These are phyloP conservation scores for Microdochium paspali DNA, from an alignment of 2,329 filamentous ascomycete genomes.

Conservation along the genomic window DNA sequence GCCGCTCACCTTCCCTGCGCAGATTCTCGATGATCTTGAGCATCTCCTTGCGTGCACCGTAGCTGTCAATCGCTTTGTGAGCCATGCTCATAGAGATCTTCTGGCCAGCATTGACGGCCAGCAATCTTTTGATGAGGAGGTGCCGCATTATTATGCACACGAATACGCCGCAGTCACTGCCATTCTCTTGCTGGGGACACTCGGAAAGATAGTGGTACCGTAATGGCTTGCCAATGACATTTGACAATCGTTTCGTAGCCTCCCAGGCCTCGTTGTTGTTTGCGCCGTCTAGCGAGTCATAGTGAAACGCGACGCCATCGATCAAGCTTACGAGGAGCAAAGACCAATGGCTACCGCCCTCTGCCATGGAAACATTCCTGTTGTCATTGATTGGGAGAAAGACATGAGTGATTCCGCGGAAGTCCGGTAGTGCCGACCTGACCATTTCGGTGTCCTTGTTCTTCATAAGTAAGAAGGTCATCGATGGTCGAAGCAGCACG, in stretches of 20 bases:
- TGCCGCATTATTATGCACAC: conserved; percentile 94
- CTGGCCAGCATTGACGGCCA: conserved; percentile 69
- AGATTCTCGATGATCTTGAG: conserved; percentile 78
- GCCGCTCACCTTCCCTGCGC: conserved; percentile 76
- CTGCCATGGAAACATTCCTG: conserved; percentile 63
- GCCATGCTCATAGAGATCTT: conserved; percentile 94
- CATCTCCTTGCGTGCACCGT: conserved; percentile 80
- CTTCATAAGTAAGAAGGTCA: conserved; percentile 86
- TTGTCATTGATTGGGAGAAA: conserved; percentile 95
- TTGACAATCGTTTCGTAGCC: conserved; percentile 59
- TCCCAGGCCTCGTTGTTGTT: conserved; percentile 67
- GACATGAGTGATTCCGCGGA: conserved; percentile 74
- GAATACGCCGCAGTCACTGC: conserved; percentile 89
- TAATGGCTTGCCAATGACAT: conserved; percentile 56
- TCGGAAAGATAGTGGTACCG: conserved; percentile 77
- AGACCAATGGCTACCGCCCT: conserved; percentile 92
- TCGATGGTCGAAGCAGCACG: conserved; percentile 80
- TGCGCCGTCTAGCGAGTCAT: conserved; percentile 72
- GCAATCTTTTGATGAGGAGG: conserved; percentile 73
- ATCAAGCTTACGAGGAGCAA: conserved; percentile 81
- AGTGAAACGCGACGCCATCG: conserved; percentile 91
- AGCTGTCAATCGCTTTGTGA: conserved; percentile 73
- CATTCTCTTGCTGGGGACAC: conserved; percentile 83
- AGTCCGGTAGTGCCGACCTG: conserved; percentile 68
- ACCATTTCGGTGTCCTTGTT: conserved; percentile 47